Percentiles rank a stretch among this genome's conserved stretches.
phyloP scores from a whole-genome alignment of 2,329 filamentous ascomycete species.

The Scedosporium minutisporum region DNA sequence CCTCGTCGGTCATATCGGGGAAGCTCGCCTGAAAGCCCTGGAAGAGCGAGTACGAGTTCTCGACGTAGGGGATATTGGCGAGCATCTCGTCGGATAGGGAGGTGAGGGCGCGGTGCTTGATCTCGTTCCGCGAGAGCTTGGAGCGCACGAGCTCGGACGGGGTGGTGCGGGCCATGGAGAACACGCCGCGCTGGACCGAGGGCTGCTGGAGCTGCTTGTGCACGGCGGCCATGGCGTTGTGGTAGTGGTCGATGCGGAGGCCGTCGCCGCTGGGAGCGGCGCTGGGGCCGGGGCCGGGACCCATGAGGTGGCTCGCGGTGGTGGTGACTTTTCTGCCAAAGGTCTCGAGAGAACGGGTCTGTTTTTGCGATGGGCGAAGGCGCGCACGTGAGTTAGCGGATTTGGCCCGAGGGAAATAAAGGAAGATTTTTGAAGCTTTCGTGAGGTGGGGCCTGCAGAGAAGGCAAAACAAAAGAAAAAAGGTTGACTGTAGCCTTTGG shows the following conservation, averaged over 20 bases:
- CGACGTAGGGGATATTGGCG: constrained; percentile 69
- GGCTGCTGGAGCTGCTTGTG: constrained; percentile 82
- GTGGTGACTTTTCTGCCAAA: constrained; percentile 93
- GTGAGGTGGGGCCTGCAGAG: neutral
- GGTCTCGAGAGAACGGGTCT: constrained; percentile 83
- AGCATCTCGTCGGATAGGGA: constrained; percentile 87
- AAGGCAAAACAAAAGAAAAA: neutral
- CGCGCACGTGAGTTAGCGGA: neutral
- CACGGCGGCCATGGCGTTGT: constrained; percentile 78
- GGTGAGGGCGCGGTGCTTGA: constrained; percentile 83
- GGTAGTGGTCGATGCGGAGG: constrained; percentile 51
- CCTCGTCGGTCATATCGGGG: constrained; percentile 60
- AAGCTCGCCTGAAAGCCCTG: constrained; percentile 91
- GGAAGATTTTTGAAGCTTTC: neutral
- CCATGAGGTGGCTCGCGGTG: constrained; percentile 84
- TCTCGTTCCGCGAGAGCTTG: constrained; percentile 81
- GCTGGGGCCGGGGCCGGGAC: constrained; percentile 34
- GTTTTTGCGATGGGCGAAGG: constrained; percentile 9
- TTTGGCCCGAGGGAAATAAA: neutral
- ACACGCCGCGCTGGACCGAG: constrained; percentile 76
- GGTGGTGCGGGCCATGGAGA: constrained; percentile 80
- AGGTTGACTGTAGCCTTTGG: neutral
- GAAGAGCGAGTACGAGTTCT: constrained; percentile 84
- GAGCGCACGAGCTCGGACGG: constrained; percentile 92
- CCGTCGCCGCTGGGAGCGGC: constrained; percentile 26